These are phyloP conservation scores for Globisporangium rhizosaccharum DNA, from an alignment of 352 stramenopile species.

Conservation along the genomic window DNA sequence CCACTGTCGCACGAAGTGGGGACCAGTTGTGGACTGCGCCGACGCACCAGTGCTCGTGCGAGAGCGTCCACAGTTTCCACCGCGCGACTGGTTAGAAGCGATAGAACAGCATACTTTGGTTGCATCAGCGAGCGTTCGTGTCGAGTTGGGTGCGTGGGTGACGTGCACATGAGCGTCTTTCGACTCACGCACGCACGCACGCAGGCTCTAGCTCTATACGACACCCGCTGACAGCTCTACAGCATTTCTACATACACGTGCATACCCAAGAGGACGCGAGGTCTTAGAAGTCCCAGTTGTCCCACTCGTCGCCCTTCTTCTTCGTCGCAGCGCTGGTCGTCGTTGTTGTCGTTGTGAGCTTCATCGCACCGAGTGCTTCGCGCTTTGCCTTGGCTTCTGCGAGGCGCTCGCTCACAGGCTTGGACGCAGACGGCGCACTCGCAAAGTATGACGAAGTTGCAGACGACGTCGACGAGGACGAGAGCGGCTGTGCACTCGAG, in stretches of 20 bases:
- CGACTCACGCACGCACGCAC: not conserved
- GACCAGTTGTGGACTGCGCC: not conserved
- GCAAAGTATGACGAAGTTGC: slow-evolving; percentile 13
- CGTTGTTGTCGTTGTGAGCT: slow-evolving; percentile 28
- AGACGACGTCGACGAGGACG: slow-evolving; percentile 6
- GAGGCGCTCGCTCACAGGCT: slow-evolving; percentile 45
- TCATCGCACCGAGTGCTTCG: slow-evolving; percentile 51
- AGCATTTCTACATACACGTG: too few species aligned
- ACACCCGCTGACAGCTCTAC: too few species aligned
- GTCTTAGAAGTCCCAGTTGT: slow-evolving; percentile 74
- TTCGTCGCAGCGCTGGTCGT: slow-evolving; percentile 11
- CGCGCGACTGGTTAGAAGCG: not conserved
- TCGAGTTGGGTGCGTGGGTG: too few species aligned
- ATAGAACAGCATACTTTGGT: too few species aligned
- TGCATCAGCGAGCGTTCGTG: too few species aligned
- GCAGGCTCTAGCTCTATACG: not conserved
- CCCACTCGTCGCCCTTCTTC: slow-evolving; percentile 68
- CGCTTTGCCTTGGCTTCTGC: slow-evolving; percentile 57
- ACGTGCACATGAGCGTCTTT: too few species aligned
- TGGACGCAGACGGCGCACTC: slow-evolving; percentile 12
- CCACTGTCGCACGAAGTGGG: not conserved
- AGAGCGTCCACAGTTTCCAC: too few species aligned
- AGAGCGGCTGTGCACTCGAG: not conserved
- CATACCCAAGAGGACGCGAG: not conserved
- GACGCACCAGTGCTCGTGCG: too few species aligned